These are phyloP conservation scores for Coemansia umbellata DNA, from an alignment of 192 early-diverging fungal genomes.

Conservation along the genomic window DNA sequence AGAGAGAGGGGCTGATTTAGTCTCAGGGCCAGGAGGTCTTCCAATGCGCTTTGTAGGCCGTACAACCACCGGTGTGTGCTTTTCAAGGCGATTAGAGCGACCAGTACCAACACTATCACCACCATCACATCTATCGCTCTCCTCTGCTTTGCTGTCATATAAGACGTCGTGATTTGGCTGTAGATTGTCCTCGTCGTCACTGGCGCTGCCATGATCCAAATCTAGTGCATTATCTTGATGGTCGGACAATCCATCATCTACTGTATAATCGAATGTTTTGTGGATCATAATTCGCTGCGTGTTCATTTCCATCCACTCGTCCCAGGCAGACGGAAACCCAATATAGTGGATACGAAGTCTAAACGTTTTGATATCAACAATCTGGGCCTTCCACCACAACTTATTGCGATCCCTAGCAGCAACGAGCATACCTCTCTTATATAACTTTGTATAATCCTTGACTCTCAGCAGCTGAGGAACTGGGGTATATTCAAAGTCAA, in stretches of 20 bases:
- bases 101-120: no score
- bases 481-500: slow-evolving; percentile 23
- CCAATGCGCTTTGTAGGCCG: slow-evolving; percentile 18
- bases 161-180: no score
- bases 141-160: no score
- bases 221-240: no score
- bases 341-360: slow-evolving; percentile 59
- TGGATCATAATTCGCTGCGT: slow-evolving; percentile 54
- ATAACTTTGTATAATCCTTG: slow-evolving; percentile 46
- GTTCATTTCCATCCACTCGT: slow-evolving; percentile 71
- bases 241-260: no score
- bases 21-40: slow-evolving; percentile 22
- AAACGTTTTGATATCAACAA: slow-evolving; percentile 58
- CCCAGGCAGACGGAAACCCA: slow-evolving; percentile 51
- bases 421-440: slow-evolving; percentile 41
- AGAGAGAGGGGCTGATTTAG: slow-evolving; percentile 21
- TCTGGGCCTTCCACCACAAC: slow-evolving; percentile 56
- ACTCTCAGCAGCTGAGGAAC: slow-evolving; percentile 47
- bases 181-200: no score
- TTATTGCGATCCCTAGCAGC: slow-evolving; percentile 58
- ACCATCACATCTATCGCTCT: no score
- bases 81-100: no score
- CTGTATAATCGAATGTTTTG: no score
- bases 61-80: no score
- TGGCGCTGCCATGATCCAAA: no score